Conservation (phyloP, 176 grass and related monocot genomes). For the Coix lacrymajobi region DNA sequence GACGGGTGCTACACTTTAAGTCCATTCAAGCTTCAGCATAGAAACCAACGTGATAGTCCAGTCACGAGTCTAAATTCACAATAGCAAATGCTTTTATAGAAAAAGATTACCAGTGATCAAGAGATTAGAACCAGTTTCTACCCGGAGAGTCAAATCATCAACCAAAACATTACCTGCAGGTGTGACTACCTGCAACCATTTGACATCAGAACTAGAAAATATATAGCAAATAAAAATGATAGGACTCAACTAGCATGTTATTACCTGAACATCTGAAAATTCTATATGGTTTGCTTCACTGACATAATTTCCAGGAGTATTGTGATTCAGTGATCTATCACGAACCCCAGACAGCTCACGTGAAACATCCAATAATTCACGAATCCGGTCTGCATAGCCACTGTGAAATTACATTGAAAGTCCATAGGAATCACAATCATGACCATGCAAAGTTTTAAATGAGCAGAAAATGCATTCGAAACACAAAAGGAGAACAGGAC, state of each 20-base stretch:
- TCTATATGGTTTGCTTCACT: conserved; percentile 95
- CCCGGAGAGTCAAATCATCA: conserved; percentile 81
- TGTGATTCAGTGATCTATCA: conserved; percentile 54
- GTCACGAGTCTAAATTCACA: not conserved
- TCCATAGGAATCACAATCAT: conserved; percentile 29
- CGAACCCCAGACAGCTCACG: conserved; percentile 56
- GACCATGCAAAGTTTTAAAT: not conserved
- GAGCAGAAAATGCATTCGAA: not conserved
- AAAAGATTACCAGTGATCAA: conserved; percentile 80
- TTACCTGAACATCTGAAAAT: conserved; percentile 90
- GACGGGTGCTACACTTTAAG: no score
- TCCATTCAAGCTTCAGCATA: not conserved
- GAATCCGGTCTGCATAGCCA: conserved; percentile 96
- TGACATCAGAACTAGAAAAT: conserved; percentile 33
- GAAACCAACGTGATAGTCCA: conserved; percentile 7
- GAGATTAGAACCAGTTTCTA: conserved; percentile 95
- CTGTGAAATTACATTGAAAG: conserved; percentile 56
- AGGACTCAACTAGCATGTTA: conserved; percentile 16
- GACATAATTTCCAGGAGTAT: conserved; percentile 69
- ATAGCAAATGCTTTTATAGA: not conserved
- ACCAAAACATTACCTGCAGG: conserved; percentile 89
- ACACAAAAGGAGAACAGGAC: not conserved
- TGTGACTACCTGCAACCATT: conserved; percentile 84
- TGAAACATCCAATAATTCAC: conserved; percentile 83
- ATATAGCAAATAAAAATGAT: not conserved